phyloP scores from a whole-genome alignment of 345 rosid species.

The Salix purpurea region DNA sequence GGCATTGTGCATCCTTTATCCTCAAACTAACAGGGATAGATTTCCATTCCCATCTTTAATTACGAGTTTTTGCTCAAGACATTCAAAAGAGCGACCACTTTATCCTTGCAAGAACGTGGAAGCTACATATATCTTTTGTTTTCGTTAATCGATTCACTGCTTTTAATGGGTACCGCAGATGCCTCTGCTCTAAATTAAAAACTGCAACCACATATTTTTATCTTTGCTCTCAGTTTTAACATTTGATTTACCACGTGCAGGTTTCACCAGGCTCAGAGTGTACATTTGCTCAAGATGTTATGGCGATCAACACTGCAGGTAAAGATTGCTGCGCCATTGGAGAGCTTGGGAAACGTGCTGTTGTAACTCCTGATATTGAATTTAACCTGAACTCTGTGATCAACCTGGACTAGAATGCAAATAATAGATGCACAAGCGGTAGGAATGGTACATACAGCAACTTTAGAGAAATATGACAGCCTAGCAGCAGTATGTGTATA shows the following conservation, averaged over 20 bases:
- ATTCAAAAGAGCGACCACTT: too few relatives aligned
- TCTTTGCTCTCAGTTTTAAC: not conserved
- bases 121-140: too few relatives aligned
- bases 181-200: too few relatives aligned
- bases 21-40: too few relatives aligned
- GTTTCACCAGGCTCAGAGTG: conserved; percentile 60
- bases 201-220: too few relatives aligned
- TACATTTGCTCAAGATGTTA: conserved; percentile 62
- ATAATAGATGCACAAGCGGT: not conserved
- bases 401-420: conserved; percentile 12
- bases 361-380: conserved; percentile 64
- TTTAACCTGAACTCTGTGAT: conserved; percentile 41
- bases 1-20: too few relatives aligned
- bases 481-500: not conserved
- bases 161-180: too few relatives aligned
- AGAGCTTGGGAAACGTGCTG: conserved; percentile 58
- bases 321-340: conserved; percentile 54
- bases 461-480: too few relatives aligned
- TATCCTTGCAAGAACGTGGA: too few relatives aligned
- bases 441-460: not conserved
- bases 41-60: too few relatives aligned
- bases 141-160: too few relatives aligned
- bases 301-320: conserved; percentile 42
- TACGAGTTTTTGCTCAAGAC: too few relatives aligned
- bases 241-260: conserved; percentile 31